Base-by-base conservation (phyloP, 768 basidiomycete species). In the Tricholoma saponaceum region DNA sequence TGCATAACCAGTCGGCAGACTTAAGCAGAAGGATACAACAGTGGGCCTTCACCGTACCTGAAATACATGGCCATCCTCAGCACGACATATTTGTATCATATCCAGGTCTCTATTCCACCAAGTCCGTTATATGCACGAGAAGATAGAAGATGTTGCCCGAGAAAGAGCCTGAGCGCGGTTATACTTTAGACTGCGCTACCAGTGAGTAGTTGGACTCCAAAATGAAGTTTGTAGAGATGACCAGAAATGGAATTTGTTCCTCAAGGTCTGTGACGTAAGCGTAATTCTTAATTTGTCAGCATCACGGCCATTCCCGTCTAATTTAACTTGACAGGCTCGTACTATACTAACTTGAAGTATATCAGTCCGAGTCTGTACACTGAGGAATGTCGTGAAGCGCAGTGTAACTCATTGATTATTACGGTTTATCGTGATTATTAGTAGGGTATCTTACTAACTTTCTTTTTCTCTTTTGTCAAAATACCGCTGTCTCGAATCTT, bases 71-170 rank as follows among this genome's bases (percentile, higher is more conserved):
- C 85, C 85, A 66, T 84, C 79, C 67, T 86, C 85, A 39, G 84
- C 84, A 60, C 82, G 78, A 68, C 83, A 86, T 76, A 86, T 81
- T 64, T 79, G 81, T 60, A 85, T 78, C 84, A 86, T 86, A 62
- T 65, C 60, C 58, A 58, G 25, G 3, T 18, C 1, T 22, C 12
- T 56, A 13, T 44, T 39, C 43, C 25, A 23, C 14, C 16, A 41
- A 20, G n/a, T 43, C 41, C 32, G 5, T 2, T 49, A 28, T 25
- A 26, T 33, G 22, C 55, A n/a, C 28, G 13, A 26, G 13, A 32
- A 43, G 39, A 44, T 54, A 10, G 18, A 10, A 39, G 23, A n/a
- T n/a, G n/a, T n/a, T n/a, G n/a, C n/a, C n/a, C n/a, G n/a, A 14
- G 26, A 54, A 9, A 28, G 20, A 26, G 41, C 23, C 23, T n/a